Percentiles rank a stretch among this genome's conserved stretches.
Conservation (phyloP, 116 monocot species). For the Zostera marina region DNA sequence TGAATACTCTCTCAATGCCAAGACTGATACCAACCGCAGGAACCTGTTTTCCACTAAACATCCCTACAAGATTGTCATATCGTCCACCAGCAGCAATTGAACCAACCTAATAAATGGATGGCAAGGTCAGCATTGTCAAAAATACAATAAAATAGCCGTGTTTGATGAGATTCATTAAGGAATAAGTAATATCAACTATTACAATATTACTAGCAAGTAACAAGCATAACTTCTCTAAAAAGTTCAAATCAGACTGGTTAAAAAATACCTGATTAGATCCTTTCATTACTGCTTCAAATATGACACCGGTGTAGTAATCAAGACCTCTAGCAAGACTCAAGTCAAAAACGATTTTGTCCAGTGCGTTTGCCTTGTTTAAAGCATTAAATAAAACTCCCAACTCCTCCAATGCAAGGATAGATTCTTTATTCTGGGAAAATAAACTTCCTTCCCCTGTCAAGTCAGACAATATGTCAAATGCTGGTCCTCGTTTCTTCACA, state of each 20-base stretch:
- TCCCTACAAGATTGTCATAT: slow-evolving; percentile 97
- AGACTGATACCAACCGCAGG: slow-evolving; percentile 97
- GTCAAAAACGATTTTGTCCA: slow-evolving; percentile 81
- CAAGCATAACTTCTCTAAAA: not conserved
- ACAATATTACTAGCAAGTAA: too few species aligned
- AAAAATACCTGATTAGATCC: slow-evolving; percentile 64
- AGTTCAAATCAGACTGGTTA: not conserved
- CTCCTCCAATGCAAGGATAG: slow-evolving; percentile 60
- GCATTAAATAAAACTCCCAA: slow-evolving; percentile 73
- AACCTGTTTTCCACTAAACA: slow-evolving; percentile 97
- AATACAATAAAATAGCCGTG: not conserved
- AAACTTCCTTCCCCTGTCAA: slow-evolving; percentile 43
- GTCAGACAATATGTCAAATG: slow-evolving; percentile 59
- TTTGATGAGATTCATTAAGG: not conserved
- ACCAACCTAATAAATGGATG: slow-evolving; percentile 43
- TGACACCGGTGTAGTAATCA: slow-evolving; percentile 98
- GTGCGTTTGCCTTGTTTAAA: slow-evolving; percentile 50
- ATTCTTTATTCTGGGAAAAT: slow-evolving; percentile 47
- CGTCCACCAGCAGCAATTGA: slow-evolving; percentile 98
- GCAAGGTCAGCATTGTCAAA: not conserved
- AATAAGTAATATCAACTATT: too few species aligned
- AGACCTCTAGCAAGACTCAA: slow-evolving; percentile 98
- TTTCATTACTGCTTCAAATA: slow-evolving; percentile 93
- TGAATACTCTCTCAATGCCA: slow-evolving; percentile 90
- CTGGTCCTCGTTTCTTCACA: slow-evolving; percentile 67